phyloP scores from a whole-genome alignment of 2,329 filamentous ascomycete genomes.

The Thelonectria blattea region DNA sequence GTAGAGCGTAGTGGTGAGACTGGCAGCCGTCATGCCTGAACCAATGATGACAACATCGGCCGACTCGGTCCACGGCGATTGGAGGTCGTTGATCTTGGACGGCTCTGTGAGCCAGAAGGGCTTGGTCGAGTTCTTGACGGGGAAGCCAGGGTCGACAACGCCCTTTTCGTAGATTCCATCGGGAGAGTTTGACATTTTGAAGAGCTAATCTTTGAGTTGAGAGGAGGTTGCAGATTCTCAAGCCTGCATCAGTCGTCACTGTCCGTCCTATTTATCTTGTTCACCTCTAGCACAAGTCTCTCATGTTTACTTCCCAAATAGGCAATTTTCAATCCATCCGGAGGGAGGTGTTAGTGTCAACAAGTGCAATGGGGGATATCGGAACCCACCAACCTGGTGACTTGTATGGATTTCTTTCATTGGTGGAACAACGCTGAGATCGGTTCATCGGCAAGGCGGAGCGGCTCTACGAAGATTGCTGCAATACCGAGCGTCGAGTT shows the following conservation, averaged over 20 bases:
- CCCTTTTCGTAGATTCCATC: constrained; percentile 33
- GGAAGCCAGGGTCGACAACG: constrained; percentile 28
- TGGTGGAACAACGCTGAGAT: too few species aligned
- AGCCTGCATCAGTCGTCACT: not conserved
- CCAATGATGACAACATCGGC: constrained; percentile 31
- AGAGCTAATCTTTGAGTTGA: not conserved
- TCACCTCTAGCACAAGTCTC: not conserved
- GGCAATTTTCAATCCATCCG: not conserved
- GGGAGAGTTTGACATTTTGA: constrained; percentile 26
- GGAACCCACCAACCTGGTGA: too few species aligned
- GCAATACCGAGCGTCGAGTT: too few species aligned
- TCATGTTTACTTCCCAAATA: not conserved
- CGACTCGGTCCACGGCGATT: constrained; percentile 22
- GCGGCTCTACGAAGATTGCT: too few species aligned
- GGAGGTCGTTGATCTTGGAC: constrained; percentile 17
- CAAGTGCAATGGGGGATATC: not conserved
- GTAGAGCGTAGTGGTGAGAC: constrained; percentile 21
- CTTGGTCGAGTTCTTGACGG: constrained; percentile 24
- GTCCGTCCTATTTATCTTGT: not conserved
- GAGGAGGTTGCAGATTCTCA: not conserved
- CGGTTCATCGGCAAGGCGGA: too few species aligned
- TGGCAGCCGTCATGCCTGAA: constrained; percentile 31
- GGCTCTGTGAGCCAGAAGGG: constrained; percentile 29
- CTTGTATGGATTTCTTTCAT: too few species aligned
- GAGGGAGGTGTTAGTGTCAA: not conserved